These are phyloP conservation scores for Fraxinus sp. DNA, from an alignment of 305 asterid species.

Conservation along the genomic window DNA sequence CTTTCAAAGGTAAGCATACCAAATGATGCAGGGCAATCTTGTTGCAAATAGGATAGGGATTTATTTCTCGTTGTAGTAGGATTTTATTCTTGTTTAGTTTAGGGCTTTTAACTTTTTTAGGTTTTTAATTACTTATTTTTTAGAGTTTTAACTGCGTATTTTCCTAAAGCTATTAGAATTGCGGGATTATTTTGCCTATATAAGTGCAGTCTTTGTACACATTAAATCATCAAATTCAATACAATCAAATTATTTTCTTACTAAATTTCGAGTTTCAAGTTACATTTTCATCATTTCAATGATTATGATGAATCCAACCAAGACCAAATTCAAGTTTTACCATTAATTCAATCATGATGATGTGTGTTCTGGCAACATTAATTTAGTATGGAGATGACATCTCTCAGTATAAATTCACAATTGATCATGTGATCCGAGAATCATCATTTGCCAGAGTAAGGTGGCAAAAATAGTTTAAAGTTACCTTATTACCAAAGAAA, in stretches of 20 bases:
- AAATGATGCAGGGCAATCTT: background rate
- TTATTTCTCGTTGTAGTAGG: background rate
- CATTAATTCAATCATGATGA: background rate
- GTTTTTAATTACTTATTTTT: background rate
- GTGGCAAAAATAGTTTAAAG: conserved; percentile 8
- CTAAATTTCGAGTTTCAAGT: background rate
- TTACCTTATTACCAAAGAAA: conserved; percentile 45
- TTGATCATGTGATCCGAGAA: background rate
- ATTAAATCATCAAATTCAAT: background rate
- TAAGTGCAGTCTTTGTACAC: background rate
- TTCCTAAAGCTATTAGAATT: background rate
- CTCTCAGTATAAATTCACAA: background rate
- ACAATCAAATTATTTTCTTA: background rate
- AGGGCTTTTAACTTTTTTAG: background rate
- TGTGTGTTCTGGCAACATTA: background rate
- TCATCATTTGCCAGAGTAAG: background rate
- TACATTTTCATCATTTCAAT: background rate
- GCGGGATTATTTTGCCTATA: background rate
- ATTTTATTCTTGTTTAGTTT: background rate
- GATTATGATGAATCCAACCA: background rate
- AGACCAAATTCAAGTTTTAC: background rate
- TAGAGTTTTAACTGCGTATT: background rate
- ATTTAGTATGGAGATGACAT: background rate
- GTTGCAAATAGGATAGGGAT: background rate
- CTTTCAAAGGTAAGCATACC: background rate